Base-by-base conservation (phyloP, 805 yeast genomes). In the Schwanniomyces polymorphus region DNA sequence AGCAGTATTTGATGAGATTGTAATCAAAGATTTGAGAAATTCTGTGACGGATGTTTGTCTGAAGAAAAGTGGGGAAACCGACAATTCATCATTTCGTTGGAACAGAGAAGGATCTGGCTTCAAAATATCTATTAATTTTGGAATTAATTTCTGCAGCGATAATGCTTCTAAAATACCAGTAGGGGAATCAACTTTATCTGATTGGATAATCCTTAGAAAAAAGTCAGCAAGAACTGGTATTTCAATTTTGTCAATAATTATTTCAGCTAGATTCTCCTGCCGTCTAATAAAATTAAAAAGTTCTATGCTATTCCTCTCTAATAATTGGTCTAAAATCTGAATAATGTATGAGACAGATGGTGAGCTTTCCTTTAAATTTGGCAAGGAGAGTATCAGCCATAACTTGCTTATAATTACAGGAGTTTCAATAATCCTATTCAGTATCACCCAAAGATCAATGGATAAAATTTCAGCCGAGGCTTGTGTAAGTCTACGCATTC, bases 221-320 rank as follows among this genome's bases (percentile, higher is more conserved):
- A 92, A 89, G 67, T 94, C 99, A 91, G 92, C 91, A 48, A 94
- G 68, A 42, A 97, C 91, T 3, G 98, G 97, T 49, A 91, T 88
- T 58, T 91, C 97, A 49, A 94, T 82, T 66, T 92, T 97, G 45
- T 78, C 78, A 66, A 92, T 73, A 63, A 92, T 90, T 51, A 88
- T 79, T 56, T 85, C 88, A 29, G 91, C 97, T 49, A 94, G 72
- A 54, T 77, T 72, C 1, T 80, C 76, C 60, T 87, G 91, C 27
- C 80, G 73, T 44, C 89, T 67, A 40, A 94, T 80, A 61, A 88
- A 92, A 69, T 67, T 81, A 51, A 70, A 70, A 81, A 91, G 82
- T 54, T 87, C 92, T 18, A 73, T 68, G 54, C 73, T 64, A 52
- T 73, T 72, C 5, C 74, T 60, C 47, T 84, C 90, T 67, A 89